Evolutionary conservation across 2,329 filamentous ascomycete species (phyloP), one percentile per base, ranked within the genome.

Genomic region (Reticulascus tulasneorum): DNA sequence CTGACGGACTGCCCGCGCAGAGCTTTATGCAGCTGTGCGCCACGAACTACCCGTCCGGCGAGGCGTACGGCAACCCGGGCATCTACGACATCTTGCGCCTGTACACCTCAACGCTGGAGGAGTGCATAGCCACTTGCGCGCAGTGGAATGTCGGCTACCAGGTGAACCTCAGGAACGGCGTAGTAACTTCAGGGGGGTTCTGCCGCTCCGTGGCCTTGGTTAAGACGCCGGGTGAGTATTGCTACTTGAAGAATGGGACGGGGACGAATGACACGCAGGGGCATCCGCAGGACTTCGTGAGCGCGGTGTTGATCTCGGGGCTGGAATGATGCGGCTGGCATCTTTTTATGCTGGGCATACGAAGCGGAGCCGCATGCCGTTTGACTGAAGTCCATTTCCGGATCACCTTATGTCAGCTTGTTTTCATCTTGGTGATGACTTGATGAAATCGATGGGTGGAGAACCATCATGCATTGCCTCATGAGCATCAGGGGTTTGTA

Each of bases 161-260:
- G 19, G 6, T 2, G 4, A 46, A 44, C 15, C 28, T 38, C 13
- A 22, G 11, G 23, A 24, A 19, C 16, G 39, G 35, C 19, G 22
- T 12, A 5, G 29, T 42, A 9, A 23, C 16, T 7, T 16, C 13
- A 12, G 31, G 29, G 10, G 46, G 44, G 5, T 34, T 35, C 6
- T 45, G 46, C 12, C 32, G 38, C 19, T 43, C 41, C 21, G 44
- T 47, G 17, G 31, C 38, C n/a, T 40, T 50, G 33, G 39, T 47
- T 16, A 48, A 49, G 36, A 26, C 12, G 9, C 22, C 36, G 2
- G 47, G 47, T 6, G 47, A 43, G 28, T 49, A 44, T 12, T 49
- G 47, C 36, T 50, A 48, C 17, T 28, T 49, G 18, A 49, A 50
- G 37, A 49, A 50, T 21, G 43, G 35, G 4, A 50, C 47, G 11